Evolutionary conservation across 2,329 filamentous ascomycete genomes (phyloP).

Genomic region (Bipolaris victoriae): DNA sequence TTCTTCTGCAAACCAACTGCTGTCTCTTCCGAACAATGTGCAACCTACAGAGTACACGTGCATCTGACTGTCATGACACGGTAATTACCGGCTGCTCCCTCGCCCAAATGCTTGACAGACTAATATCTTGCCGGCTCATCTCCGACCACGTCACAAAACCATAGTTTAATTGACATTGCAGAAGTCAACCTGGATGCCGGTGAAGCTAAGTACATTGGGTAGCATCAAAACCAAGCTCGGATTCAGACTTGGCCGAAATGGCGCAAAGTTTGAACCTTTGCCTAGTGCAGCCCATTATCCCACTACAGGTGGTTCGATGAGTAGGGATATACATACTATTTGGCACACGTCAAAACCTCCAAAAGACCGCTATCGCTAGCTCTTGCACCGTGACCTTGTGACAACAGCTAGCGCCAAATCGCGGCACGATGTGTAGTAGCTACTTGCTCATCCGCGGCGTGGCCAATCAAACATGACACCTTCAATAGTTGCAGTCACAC

Average conservation of each 20-base stretch:
- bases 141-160: background rate
- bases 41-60: background rate
- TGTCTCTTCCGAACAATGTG: background rate
- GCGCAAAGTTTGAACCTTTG: conserved; percentile 15
- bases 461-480: background rate
- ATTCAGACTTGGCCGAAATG: background rate
- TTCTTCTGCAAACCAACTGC: background rate
- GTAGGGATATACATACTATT: background rate
- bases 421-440: background rate
- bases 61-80: background rate
- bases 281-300: conserved; percentile 5
- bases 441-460: background rate
- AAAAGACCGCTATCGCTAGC: conserved; percentile 6
- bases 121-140: background rate
- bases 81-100: background rate
- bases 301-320: background rate
- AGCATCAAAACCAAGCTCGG: conserved; percentile 4
- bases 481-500: conserved; percentile 1
- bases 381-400: conserved; percentile 1
- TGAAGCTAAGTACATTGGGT: background rate
- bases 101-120: background rate
- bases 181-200: background rate
- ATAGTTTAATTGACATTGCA: background rate
- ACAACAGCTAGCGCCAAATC: conserved; percentile 10
- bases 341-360: conserved; percentile 7